A percentile compares a stretch with the other conserved stretches of the same genome.
Conservation (phyloP, 2,329 filamentous ascomycete species). For the Cercospora brassicicola region DNA sequence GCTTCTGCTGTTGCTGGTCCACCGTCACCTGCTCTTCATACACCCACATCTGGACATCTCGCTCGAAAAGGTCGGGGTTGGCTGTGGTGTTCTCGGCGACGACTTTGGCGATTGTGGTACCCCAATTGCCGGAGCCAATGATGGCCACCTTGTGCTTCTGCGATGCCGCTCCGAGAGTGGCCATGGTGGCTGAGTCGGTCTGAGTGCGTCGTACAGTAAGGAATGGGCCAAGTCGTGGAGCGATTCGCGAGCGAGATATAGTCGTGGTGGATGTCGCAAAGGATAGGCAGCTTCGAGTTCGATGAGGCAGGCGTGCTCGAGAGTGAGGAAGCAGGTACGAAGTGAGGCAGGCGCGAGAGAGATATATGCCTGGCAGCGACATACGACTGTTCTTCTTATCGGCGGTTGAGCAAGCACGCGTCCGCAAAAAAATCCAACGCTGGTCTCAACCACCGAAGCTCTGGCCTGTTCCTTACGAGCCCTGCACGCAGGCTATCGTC, state of each 20-base stretch:
- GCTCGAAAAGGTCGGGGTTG: slow-evolving; percentile 78
- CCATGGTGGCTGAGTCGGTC: slow-evolving; percentile 41
- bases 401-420: not conserved
- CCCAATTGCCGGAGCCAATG: slow-evolving; percentile 97
- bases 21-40: slow-evolving; percentile 87
- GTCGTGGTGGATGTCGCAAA: not conserved
- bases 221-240: not conserved
- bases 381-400: not conserved
- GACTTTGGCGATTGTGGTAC: slow-evolving; percentile 95
- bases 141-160: slow-evolving; percentile 92
- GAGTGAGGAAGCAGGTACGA: not conserved
- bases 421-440: not conserved
- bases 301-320: not conserved
- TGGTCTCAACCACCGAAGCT: not conserved
- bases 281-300: not conserved
- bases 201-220: not conserved
- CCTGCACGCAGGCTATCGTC: not conserved
- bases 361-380: not conserved
- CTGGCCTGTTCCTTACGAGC: not conserved
- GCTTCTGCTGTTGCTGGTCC: slow-evolving; percentile 77
- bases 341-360: not conserved
- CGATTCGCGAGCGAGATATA: not conserved
- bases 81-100: slow-evolving; percentile 85
- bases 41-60: slow-evolving; percentile 97
- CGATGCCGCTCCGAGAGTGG: slow-evolving; percentile 52